Conservation (phyloP, 2,329 filamentous ascomycete species). For the Penicillium crustosum region DNA sequence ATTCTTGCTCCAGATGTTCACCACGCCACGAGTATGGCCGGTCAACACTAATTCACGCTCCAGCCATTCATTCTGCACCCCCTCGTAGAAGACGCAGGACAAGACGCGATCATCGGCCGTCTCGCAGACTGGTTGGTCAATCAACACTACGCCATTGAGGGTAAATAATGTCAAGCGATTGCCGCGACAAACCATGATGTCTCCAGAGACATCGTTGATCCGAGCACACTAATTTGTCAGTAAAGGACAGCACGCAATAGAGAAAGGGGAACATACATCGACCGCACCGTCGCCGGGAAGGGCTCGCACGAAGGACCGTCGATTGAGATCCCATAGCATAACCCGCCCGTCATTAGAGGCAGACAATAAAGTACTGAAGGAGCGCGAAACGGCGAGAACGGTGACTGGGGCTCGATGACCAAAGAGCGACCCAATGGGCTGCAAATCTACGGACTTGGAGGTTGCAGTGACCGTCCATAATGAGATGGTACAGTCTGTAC, state of each 20-base stretch:
- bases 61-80: slow-evolving; percentile 85
- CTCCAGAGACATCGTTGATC: slow-evolving; percentile 88
- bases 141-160: slow-evolving; percentile 78
- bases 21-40: slow-evolving; percentile 77
- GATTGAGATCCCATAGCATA: slow-evolving; percentile 92
- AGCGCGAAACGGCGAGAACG: slow-evolving; percentile 78
- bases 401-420: slow-evolving; percentile 85
- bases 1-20: slow-evolving; percentile 67
- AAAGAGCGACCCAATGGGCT: slow-evolving; percentile 77
- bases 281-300: slow-evolving; percentile 59
- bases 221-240: slow-evolving; percentile 64
- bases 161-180: slow-evolving; percentile 76
- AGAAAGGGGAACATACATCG: slow-evolving; percentile 35
- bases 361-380: slow-evolving; percentile 84
- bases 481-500: slow-evolving; percentile 86
- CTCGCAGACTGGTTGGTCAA: slow-evolving; percentile 78
- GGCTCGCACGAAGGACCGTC: slow-evolving; percentile 78
- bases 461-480: slow-evolving; percentile 71
- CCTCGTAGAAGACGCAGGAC: slow-evolving; percentile 90
- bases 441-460: slow-evolving; percentile 72
- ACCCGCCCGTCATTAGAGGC: slow-evolving; percentile 78
- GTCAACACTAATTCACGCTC: slow-evolving; percentile 85
- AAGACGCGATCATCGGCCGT: slow-evolving; percentile 72
- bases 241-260: background rate
- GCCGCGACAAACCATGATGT: slow-evolving; percentile 81